These are phyloP conservation scores for Neonectria neomacrospora DNA, from an alignment of 2,329 filamentous ascomycete genomes.

Conservation along the genomic window DNA sequence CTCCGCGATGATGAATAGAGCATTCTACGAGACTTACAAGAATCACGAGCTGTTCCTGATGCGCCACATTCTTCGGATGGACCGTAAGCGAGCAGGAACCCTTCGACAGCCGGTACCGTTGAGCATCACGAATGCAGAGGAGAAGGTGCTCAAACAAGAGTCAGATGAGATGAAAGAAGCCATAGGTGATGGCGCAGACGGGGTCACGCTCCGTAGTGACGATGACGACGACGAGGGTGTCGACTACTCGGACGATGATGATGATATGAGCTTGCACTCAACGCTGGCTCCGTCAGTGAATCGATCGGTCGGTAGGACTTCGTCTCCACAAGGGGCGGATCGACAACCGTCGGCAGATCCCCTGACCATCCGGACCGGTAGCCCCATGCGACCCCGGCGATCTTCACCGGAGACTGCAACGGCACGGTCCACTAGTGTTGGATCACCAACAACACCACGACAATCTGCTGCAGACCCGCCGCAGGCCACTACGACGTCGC, in stretches of 20 bases:
- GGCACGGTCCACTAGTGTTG: conserved; percentile 31
- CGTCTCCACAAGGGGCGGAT: conserved; percentile 25
- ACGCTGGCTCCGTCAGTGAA: conserved; percentile 31
- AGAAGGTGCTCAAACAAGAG: conserved; percentile 49
- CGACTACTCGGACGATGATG: conserved; percentile 41
- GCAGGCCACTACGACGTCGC: conserved; percentile 11
- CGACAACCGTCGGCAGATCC: conserved; percentile 32
- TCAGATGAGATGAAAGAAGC: conserved; percentile 46
- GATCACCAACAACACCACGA: conserved; percentile 36
- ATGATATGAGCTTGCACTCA: conserved; percentile 41
- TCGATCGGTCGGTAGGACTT: conserved; percentile 30
- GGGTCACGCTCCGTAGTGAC: conserved; percentile 46
- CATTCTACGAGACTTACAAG: conserved; percentile 59
- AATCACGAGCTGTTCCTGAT: conserved; percentile 55
- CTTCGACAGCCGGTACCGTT: conserved; percentile 36
- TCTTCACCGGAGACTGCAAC: conserved; percentile 35
- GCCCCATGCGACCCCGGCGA: conserved; percentile 35
- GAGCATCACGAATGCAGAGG: conserved; percentile 45
- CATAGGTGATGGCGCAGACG: conserved; percentile 44
- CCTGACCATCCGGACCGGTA: conserved; percentile 28
- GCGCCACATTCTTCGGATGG: conserved; percentile 50
- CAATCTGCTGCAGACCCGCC: conserved; percentile 28
- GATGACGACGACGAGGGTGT: conserved; percentile 40
- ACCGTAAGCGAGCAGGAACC: conserved; percentile 34
- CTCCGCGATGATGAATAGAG: conserved; percentile 54